Conservation (phyloP, 306 rosid genomes). For the Glycine tomentella region DNA sequence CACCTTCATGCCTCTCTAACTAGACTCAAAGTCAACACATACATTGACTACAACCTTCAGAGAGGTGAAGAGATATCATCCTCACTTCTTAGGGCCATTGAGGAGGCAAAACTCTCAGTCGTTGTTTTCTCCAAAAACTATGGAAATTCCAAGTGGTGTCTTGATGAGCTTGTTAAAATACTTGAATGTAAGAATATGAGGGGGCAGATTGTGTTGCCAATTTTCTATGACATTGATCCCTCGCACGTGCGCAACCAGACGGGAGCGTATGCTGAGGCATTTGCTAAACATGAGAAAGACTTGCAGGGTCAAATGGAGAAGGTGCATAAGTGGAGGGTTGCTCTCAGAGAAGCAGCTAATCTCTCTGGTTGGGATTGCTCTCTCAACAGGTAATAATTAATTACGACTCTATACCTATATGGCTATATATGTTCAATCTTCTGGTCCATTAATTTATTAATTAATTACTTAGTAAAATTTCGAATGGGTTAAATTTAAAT, state of each 20-base stretch:
- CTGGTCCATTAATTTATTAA: no score
- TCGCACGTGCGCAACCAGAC: constrained; percentile 27
- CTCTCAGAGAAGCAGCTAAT: constrained; percentile 49
- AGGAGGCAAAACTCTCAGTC: constrained; percentile 29
- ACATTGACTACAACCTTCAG: constrained; percentile 39
- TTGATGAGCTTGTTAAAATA: constrained; percentile 32
- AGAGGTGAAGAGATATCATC: constrained; percentile 40
- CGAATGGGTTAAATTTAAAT: no score
- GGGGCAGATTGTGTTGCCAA: constrained; percentile 32
- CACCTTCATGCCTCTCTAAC: constrained; percentile 35
- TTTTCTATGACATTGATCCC: constrained; percentile 38
- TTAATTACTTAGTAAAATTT: no score
- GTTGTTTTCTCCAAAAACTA: constrained; percentile 38
- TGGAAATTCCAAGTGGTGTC: constrained; percentile 40
- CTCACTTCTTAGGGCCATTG: constrained; percentile 21
- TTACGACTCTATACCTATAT: no score
- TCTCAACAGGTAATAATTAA: constrained; percentile 39
- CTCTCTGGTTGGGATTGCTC: constrained; percentile 58
- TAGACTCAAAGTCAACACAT: constrained; percentile 16
- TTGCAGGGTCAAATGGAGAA: background rate
- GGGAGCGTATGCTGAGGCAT: constrained; percentile 1
- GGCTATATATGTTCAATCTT: no score
- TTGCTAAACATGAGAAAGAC: constrained; percentile 13
- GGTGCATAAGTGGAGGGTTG: constrained; percentile 36
- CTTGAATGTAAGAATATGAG: constrained; percentile 18